Conservation (phyloP, 805 yeast species). For the Lipomyces japonicus region DNA sequence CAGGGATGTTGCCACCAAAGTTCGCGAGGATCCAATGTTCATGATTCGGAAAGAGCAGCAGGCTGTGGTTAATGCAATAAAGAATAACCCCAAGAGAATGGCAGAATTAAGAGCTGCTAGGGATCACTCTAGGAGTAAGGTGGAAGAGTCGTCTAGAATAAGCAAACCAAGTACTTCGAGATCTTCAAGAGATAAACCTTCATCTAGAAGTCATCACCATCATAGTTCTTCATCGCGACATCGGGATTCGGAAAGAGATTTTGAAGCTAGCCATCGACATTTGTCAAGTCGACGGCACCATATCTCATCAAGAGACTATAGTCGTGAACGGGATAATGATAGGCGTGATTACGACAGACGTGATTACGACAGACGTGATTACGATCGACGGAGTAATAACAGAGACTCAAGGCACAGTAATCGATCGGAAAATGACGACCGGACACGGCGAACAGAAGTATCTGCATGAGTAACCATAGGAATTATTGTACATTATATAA, state of each 20-base stretch:
- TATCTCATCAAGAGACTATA: too few species aligned
- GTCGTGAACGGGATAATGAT: not conserved
- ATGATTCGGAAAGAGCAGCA: constrained; percentile 41
- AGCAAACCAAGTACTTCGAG: not conserved
- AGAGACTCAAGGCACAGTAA: too few species aligned
- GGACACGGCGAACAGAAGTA: too few species aligned
- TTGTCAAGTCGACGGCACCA: too few species aligned
- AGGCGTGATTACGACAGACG: not conserved
- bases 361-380: not conserved
- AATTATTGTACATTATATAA: too few species aligned
- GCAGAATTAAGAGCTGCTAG: constrained; percentile 13
- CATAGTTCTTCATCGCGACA: not conserved
- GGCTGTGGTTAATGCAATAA: constrained; percentile 20
- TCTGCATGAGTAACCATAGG: too few species aligned
- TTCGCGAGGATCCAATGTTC: constrained; percentile 51
- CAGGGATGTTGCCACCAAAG: constrained; percentile 30
- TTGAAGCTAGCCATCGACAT: too few species aligned
- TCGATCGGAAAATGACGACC: too few species aligned
- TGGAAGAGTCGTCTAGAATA: not conserved
- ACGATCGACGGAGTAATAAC: not conserved
- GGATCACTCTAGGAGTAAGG: not conserved
- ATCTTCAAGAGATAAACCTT: too few species aligned
- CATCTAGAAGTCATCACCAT: not conserved
- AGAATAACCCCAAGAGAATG: constrained; percentile 23
- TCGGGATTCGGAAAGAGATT: too few species aligned